phyloP scores from a whole-genome alignment of 148 eudicot genomes.

The Spergularia marina region DNA sequence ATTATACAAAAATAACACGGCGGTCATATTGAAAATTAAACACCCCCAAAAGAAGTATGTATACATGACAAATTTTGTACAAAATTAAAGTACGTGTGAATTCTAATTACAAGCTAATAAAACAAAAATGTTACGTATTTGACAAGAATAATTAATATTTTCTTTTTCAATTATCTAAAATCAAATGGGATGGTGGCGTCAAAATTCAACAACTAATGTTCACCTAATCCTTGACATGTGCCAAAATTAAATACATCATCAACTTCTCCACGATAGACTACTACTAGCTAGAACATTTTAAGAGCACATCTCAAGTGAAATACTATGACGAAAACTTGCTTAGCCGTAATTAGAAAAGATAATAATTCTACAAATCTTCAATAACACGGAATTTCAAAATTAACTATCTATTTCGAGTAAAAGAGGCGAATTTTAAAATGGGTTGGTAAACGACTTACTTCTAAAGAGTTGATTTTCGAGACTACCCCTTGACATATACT shows the following conservation, averaged over 20 bases:
- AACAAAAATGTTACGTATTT: neutral
- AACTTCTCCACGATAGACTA: too few species aligned
- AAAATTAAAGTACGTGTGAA: neutral
- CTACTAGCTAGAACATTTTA: too few species aligned
- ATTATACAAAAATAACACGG: too few species aligned
- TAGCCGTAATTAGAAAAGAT: too few species aligned
- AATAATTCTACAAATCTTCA: too few species aligned
- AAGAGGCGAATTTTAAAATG: neutral
- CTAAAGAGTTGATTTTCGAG: slow-evolving; percentile 43
- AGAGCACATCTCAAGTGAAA: too few species aligned
- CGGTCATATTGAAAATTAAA: too few species aligned
- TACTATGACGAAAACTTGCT: too few species aligned
- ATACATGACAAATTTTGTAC: too few species aligned
- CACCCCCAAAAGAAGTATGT: too few species aligned
- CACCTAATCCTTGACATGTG: slow-evolving; percentile 26
- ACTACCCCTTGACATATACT: slow-evolving; percentile 40
- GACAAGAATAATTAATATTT: neutral
- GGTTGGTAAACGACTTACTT: slow-evolving; percentile 21
- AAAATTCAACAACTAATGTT: slow-evolving; percentile 26
- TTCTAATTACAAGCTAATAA: neutral
- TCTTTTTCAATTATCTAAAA: neutral
- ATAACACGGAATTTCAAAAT: too few species aligned
- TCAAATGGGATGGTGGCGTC: neutral
- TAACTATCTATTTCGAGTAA: too few species aligned
- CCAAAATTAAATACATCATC: slow-evolving; percentile 4